Conservation (phyloP, 306 rosid species). For the Fragaria nilgerrensis region DNA sequence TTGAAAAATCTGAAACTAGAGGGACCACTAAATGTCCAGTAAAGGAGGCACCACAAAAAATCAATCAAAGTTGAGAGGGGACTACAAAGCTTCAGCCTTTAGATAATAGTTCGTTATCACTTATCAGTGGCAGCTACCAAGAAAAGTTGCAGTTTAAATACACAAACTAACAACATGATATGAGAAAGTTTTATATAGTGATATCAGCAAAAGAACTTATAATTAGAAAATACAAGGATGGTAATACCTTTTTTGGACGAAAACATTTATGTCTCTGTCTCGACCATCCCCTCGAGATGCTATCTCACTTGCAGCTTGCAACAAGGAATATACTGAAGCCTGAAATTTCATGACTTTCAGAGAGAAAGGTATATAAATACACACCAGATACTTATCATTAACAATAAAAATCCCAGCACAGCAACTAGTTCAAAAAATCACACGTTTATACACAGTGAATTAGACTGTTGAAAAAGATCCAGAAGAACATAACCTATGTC, state of each 20-base stretch:
- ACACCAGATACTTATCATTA: background rate
- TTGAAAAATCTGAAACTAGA: background rate
- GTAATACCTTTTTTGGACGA: constrained; percentile 81
- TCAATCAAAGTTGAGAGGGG: background rate
- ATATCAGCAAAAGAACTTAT: constrained; percentile 16
- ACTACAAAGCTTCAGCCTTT: background rate
- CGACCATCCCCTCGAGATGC: constrained; percentile 67
- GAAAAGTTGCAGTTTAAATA: background rate
- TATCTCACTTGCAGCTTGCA: constrained; percentile 89
- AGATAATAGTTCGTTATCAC: background rate
- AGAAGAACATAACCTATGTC: constrained; percentile 1
- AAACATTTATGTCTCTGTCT: constrained; percentile 65
- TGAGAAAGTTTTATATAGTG: background rate
- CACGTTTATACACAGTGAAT: background rate
- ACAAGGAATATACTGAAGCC: constrained; percentile 84
- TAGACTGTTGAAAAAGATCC: background rate
- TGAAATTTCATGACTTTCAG: constrained; percentile 40
- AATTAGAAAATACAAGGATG: constrained; percentile 21
- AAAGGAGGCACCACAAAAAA: background rate
- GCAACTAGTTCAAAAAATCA: background rate
- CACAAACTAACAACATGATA: background rate
- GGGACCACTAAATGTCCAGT: background rate
- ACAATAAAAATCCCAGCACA: background rate
- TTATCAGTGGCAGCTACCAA: background rate
- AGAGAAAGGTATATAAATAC: background rate